Conservation (phyloP, 352 stramenopile species). For the Pythium oligandrum region DNA sequence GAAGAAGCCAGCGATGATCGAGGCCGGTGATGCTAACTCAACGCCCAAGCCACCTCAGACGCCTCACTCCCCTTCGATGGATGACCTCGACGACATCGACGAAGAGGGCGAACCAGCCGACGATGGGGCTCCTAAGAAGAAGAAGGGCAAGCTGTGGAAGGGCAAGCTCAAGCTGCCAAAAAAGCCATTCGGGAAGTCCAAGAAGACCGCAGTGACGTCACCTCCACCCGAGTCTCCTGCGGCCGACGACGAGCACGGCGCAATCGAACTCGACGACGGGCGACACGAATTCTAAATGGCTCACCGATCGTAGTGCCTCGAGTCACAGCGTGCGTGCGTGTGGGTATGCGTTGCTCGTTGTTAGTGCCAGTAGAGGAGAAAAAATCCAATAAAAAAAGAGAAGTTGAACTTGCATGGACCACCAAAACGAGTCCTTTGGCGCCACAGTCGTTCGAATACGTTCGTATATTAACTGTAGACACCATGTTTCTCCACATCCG, state of each 20-base stretch:
- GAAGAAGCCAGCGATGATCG: constrained; percentile 1
- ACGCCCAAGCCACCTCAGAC: not conserved
- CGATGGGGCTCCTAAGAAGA: constrained; percentile 1
- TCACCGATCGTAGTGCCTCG: not conserved
- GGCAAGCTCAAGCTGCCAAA: constrained; percentile 20
- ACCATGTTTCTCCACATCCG: too few species aligned
- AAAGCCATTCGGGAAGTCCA: constrained; percentile 23
- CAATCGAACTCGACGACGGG: constrained; percentile 37
- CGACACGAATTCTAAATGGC: constrained; percentile 45
- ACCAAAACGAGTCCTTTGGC: too few species aligned
- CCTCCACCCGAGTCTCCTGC: constrained; percentile 4
- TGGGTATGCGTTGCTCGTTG: too few species aligned
- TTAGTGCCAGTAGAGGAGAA: too few species aligned
- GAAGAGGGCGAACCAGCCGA: constrained; percentile 20
- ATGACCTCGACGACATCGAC: constrained; percentile 27
- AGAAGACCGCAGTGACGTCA: constrained; percentile 10
- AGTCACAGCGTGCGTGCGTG: too few species aligned
- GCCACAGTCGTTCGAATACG: too few species aligned
- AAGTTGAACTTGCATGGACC: too few species aligned
- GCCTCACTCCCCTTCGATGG: constrained; percentile 15
- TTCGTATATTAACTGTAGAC: too few species aligned
- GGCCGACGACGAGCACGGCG: constrained; percentile 14
- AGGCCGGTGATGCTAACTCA: not conserved
- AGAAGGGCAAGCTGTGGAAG: constrained; percentile 15
- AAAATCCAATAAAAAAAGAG: too few species aligned